Conservation (phyloP, 2,329 filamentous ascomycete genomes). For the Phaeomoniella chlamydospora region DNA sequence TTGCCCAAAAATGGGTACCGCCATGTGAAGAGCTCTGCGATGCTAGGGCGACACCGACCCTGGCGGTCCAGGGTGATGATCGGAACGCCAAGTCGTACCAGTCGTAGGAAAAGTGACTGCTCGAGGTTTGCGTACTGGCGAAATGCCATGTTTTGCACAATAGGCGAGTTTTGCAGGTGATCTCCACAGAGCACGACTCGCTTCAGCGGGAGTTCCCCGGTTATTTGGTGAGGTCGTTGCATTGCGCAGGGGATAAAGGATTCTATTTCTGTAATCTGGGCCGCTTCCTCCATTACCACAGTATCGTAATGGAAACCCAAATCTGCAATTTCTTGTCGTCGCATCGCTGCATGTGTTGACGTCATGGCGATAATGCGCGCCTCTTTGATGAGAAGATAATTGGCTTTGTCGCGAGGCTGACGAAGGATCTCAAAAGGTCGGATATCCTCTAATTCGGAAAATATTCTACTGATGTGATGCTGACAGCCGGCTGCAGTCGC, state of each 20-base stretch:
- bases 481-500: conserved; percentile 77
- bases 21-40: conserved; percentile 87
- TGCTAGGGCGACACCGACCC: conserved; percentile 73
- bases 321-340: conserved; percentile 72
- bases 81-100: conserved; percentile 86
- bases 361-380: conserved; percentile 99
- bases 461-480: conserved; percentile 76
- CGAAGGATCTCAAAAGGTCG: conserved; percentile 89
- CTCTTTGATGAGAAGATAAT: conserved; percentile 88
- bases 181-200: conserved; percentile 87
- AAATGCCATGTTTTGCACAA: conserved; percentile 89
- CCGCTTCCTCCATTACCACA: conserved; percentile 95
- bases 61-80: conserved; percentile 83
- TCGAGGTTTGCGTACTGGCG: conserved; percentile 91
- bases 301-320: conserved; percentile 98
- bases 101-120: conserved; percentile 82
- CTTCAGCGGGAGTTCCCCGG: conserved; percentile 63
- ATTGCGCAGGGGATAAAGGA: conserved; percentile 92
- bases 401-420: conserved; percentile 79
- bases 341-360: conserved; percentile 92
- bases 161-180: conserved; percentile 89
- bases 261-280: conserved; percentile 94
- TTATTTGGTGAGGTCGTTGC: conserved; percentile 52
- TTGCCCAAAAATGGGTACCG: conserved; percentile 67
- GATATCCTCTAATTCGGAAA: conserved; percentile 82